These are phyloP conservation scores for Candida ortonii DNA, from an alignment of 805 yeast species.

Conservation along the genomic window DNA sequence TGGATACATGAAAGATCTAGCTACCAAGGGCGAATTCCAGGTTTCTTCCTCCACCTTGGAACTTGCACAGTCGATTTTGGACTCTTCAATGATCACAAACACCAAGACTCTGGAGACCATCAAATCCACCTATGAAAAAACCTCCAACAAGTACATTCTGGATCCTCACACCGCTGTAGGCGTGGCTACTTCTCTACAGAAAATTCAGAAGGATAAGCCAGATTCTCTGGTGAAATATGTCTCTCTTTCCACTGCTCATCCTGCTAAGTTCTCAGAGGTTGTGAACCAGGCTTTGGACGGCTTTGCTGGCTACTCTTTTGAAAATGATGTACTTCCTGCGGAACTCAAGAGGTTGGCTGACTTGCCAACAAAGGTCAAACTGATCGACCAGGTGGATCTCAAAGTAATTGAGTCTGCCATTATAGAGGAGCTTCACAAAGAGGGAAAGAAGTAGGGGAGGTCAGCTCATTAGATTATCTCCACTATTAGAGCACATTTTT, in stretches of 20 bases:
- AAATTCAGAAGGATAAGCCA: constrained; percentile 44
- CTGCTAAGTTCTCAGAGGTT: constrained; percentile 97
- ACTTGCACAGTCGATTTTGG: constrained; percentile 68
- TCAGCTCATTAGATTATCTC: not conserved
- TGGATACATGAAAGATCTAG: constrained; percentile 77
- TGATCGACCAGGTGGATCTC: constrained; percentile 68
- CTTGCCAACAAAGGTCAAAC: constrained; percentile 70
- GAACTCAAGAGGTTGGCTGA: constrained; percentile 72
- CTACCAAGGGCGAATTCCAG: constrained; percentile 68
- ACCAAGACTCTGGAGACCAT: constrained; percentile 78
- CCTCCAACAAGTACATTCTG: constrained; percentile 67
- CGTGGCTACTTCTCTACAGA: constrained; percentile 69
- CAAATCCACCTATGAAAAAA: constrained; percentile 57
- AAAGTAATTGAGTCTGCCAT: constrained; percentile 74
- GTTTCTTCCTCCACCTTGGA: constrained; percentile 64
- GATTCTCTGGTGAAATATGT: constrained; percentile 47
- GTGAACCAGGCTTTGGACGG: constrained; percentile 74
- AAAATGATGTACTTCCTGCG: constrained; percentile 81
- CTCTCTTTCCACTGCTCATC: constrained; percentile 95
- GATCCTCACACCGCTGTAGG: constrained; percentile 99
- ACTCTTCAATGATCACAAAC: constrained; percentile 77
- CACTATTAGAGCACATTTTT: no score
- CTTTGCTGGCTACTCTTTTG: constrained; percentile 77
- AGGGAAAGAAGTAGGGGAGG: constrained; percentile 3
- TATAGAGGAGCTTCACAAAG: constrained; percentile 57